phyloP scores from a whole-genome alignment of 2,329 filamentous ascomycete genomes.

The Penicillium sp. region DNA sequence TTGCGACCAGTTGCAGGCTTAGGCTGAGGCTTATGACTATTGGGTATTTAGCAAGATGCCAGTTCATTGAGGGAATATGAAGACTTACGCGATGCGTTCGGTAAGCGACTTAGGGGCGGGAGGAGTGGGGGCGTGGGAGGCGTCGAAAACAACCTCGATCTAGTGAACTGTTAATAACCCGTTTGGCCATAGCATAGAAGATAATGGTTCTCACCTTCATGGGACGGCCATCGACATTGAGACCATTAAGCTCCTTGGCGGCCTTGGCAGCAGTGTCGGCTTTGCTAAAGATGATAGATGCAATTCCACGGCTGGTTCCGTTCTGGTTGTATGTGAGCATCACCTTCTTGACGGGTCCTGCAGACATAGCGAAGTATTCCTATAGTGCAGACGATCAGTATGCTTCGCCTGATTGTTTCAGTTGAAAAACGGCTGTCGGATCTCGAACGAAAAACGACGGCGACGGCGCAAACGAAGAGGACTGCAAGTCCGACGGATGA shows the following conservation, averaged over 20 bases:
- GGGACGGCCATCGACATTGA: conserved; percentile 84
- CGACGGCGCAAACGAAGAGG: conserved; percentile 29
- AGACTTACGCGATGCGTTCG: conserved; percentile 75
- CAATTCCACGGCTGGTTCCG: conserved; percentile 88
- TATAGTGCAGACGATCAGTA: conserved; percentile 63
- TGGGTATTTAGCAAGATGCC: conserved; percentile 28
- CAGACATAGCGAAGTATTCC: conserved; percentile 92
- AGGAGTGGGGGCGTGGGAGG: conserved; percentile 70
- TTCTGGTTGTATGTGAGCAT: conserved; percentile 91
- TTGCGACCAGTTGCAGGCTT: conserved; percentile 82
- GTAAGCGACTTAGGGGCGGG: conserved; percentile 73
- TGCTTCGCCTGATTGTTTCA: conserved; percentile 33
- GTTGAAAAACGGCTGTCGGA: conserved; percentile 27
- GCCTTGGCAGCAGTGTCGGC: conserved; percentile 83
- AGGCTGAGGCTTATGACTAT: conserved; percentile 70
- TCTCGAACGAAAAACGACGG: conserved; percentile 29
- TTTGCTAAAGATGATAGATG: conserved; percentile 84
- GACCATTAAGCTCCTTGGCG: conserved; percentile 80
- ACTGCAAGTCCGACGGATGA: conserved; percentile 24
- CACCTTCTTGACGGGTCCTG: conserved; percentile 89
- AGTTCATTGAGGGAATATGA: not conserved
- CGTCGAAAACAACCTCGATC: conserved; percentile 90
- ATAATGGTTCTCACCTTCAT: conserved; percentile 72
- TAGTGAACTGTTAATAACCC: conserved; percentile 40
- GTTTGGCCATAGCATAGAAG: conserved; percentile 21